Conservation (phyloP, 176 grass and related monocot species). For the Cocos nucifera region DNA sequence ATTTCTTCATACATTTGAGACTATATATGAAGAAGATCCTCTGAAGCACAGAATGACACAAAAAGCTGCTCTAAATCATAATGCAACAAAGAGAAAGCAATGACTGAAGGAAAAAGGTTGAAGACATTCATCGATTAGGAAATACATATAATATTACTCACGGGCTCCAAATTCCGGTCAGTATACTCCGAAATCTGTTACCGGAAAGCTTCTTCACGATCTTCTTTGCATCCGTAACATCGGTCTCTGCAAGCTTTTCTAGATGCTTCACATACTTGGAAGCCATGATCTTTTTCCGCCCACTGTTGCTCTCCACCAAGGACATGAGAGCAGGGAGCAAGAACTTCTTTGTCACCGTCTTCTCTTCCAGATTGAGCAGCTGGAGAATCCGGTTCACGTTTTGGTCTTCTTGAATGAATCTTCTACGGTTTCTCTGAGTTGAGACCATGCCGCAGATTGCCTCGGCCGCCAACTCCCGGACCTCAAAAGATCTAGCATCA, state of each 20-base stretch:
- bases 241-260: constrained; percentile 55
- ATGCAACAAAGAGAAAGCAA: constrained; percentile 19
- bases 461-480: constrained; percentile 65
- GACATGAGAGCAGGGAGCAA: constrained; percentile 58
- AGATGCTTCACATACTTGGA: constrained; percentile 60
- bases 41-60: too few species aligned
- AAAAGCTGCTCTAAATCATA: neutral
- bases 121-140: constrained; percentile 26
- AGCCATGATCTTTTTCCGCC: constrained; percentile 63
- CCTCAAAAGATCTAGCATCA: constrained; percentile 32
- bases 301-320: constrained; percentile 47
- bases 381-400: constrained; percentile 54
- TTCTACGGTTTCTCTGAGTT: constrained; percentile 56
- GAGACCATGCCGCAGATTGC: constrained; percentile 52
- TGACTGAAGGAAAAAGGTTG: neutral
- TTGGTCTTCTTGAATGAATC: constrained; percentile 61
- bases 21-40: too few species aligned
- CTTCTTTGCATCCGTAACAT: constrained; percentile 67
- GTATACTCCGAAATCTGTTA: constrained; percentile 58
- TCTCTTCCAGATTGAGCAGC: constrained; percentile 50
- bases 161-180: constrained; percentile 79
- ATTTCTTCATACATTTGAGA: too few species aligned
- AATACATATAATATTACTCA: constrained; percentile 7
- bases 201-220: constrained; percentile 74
- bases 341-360: constrained; percentile 46